These are phyloP conservation scores for Mortierella sp. DNA, from an alignment of 371 early-diverging fungal genomes.

Conservation along the genomic window DNA sequence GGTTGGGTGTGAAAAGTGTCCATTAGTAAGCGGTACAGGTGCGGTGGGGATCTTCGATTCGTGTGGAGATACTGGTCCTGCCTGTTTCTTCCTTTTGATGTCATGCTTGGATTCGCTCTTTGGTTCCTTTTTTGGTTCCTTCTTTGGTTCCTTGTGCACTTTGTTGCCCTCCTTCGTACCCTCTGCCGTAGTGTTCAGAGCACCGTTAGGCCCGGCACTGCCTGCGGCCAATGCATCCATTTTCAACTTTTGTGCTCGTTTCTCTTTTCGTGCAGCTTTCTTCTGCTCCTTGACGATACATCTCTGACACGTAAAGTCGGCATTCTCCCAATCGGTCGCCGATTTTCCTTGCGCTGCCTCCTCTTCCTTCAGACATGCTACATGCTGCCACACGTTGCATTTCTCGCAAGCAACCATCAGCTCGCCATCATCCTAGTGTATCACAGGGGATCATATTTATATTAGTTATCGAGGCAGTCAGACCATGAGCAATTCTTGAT, in stretches of 20 bases:
- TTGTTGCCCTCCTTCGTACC: slow-evolving; percentile 1
- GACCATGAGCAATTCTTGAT: neutral
- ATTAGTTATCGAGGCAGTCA: neutral
- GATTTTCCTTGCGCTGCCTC: slow-evolving; percentile 50
- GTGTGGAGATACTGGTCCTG: slow-evolving; percentile 2
- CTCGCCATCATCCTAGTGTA: slow-evolving; percentile 72
- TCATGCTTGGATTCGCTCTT: too few relatives aligned
- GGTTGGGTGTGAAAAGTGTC: slow-evolving; percentile 10
- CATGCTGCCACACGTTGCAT: slow-evolving; percentile 80
- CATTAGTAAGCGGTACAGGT: slow-evolving; percentile 4
- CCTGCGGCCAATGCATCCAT: slow-evolving; percentile 21
- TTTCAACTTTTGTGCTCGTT: slow-evolving; percentile 31
- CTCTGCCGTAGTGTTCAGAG: neutral
- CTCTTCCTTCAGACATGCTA: slow-evolving; percentile 67
- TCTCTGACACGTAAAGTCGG: slow-evolving; percentile 58
- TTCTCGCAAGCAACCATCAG: slow-evolving; percentile 78
- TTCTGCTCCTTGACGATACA: slow-evolving; percentile 52
- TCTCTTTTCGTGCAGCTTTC: slow-evolving; percentile 23
- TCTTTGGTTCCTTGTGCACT: too few relatives aligned
- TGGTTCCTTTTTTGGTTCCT: too few relatives aligned
- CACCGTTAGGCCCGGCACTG: neutral
- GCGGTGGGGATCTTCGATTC: neutral
- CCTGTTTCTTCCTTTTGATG: neutral
- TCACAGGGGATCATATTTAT: neutral
- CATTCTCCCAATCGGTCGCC: slow-evolving; percentile 50